A percentile compares a stretch with the other conserved stretches of the same genome.
These are phyloP conservation scores for Erodium maritimum DNA, from an alignment of 345 rosid genomes.

Conservation along the genomic window DNA sequence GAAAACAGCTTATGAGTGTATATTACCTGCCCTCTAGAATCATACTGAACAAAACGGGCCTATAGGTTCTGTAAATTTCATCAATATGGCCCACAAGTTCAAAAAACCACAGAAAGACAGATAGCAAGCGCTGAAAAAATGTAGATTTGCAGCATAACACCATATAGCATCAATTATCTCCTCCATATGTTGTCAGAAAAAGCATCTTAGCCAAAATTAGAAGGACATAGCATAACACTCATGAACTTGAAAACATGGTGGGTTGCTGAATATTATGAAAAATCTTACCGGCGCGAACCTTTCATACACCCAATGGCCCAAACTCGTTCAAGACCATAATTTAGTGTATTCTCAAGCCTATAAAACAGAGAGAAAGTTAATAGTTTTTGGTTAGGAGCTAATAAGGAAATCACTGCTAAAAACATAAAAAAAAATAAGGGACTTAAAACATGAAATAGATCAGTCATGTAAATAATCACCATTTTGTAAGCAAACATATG, in stretches of 20 bases:
- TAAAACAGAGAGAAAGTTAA: constrained; percentile 6
- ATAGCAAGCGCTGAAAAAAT: background rate
- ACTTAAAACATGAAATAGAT: background rate
- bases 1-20: background rate
- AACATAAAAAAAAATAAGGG: too few relatives aligned
- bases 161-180: background rate
- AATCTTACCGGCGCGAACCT: constrained; percentile 74
- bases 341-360: constrained; percentile 86
- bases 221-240: background rate
- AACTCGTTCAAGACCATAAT: constrained; percentile 96
- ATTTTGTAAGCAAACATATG: too few relatives aligned
- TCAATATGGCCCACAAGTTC: background rate
- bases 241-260: background rate
- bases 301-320: constrained; percentile 89
- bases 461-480: background rate
- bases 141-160: background rate
- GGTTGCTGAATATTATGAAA: background rate
- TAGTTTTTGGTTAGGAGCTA: background rate
- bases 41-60: background rate
- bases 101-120: background rate
- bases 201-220: background rate
- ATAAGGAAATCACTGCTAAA: background rate
- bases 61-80: background rate
- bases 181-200: background rate
- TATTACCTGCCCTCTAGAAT: background rate